phyloP scores from a whole-genome alignment of 306 rosid species.

The Cercis canadensis region DNA sequence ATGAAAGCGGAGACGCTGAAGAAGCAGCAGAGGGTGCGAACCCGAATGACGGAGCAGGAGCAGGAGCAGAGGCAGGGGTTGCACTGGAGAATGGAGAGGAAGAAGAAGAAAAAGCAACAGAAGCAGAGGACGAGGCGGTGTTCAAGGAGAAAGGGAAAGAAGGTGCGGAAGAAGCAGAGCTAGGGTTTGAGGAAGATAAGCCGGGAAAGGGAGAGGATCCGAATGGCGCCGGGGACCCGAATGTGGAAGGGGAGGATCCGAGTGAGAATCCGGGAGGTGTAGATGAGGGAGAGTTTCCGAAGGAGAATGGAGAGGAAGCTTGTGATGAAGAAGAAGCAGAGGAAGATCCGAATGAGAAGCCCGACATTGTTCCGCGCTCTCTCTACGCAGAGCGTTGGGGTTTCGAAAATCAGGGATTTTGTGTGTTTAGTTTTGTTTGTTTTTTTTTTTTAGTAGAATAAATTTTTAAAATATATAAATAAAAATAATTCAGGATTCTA shows the following conservation, averaged over 20 bases:
- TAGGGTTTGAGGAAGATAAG: slow-evolving; percentile 48
- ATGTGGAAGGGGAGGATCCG: slow-evolving; percentile 36
- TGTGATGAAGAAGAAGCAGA: slow-evolving; percentile 41
- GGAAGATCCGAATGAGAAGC: slow-evolving; percentile 57
- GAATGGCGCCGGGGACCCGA: slow-evolving; percentile 7
- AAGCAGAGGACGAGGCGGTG: slow-evolving; percentile 28
- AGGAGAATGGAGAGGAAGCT: slow-evolving; percentile 35
- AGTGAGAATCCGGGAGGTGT: slow-evolving; percentile 39
- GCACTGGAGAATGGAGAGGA: slow-evolving; percentile 37
- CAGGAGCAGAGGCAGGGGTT: neutral
- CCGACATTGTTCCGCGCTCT: slow-evolving; percentile 56
- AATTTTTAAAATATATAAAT: no score
- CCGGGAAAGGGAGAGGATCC: slow-evolving; percentile 12
- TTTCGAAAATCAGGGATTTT: slow-evolving; percentile 17
- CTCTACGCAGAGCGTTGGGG: neutral
- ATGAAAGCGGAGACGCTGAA: slow-evolving; percentile 38
- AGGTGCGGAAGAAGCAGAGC: slow-evolving; percentile 45
- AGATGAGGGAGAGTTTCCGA: slow-evolving; percentile 36
- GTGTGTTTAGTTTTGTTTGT: no score
- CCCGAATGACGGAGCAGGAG: slow-evolving; percentile 13
- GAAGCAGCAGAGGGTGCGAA: slow-evolving; percentile 39
- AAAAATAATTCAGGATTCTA: no score
- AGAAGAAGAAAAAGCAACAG: slow-evolving; percentile 28
- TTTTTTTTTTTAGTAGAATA: no score
- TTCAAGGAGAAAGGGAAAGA: slow-evolving; percentile 34